Conservation (phyloP, 345 rosid genomes). For the Angophora floribunda region DNA sequence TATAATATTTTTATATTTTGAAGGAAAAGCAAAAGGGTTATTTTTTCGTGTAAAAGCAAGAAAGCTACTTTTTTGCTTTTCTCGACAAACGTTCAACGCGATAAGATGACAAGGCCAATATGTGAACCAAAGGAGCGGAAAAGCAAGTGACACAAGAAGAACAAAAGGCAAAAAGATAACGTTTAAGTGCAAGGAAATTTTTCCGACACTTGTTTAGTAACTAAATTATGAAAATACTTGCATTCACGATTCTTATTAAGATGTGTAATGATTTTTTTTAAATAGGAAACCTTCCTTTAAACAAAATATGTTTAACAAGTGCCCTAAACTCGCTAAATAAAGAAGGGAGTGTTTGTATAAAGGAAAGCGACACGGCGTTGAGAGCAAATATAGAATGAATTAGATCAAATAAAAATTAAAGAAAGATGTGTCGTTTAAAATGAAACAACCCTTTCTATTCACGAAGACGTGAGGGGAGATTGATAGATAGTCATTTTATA, state of each 20-base stretch:
- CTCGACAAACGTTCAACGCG: background rate
- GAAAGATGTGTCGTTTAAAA: background rate
- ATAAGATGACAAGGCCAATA: background rate
- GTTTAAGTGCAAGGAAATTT: background rate
- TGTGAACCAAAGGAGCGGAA: background rate
- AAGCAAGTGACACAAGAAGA: background rate
- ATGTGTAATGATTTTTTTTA: background rate
- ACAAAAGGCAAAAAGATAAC: background rate
- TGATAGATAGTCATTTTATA: background rate
- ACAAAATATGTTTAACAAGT: background rate
- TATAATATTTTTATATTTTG: background rate
- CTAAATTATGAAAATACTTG: background rate
- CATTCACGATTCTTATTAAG: background rate
- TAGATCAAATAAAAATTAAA: background rate
- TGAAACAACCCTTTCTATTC: background rate
- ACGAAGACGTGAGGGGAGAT: background rate
- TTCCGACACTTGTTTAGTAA: background rate
- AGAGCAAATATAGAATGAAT: background rate
- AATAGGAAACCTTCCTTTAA: background rate
- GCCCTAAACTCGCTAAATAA: background rate
- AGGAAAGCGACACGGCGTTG: background rate
- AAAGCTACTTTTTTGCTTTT: background rate
- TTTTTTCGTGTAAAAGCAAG: background rate
- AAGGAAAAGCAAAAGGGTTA: background rate
- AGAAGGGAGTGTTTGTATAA: background rate